Evolutionary conservation across 1,284 basidiomycete species (phyloP).

Genomic region (Phellopilus nigrolimitatus): DNA sequence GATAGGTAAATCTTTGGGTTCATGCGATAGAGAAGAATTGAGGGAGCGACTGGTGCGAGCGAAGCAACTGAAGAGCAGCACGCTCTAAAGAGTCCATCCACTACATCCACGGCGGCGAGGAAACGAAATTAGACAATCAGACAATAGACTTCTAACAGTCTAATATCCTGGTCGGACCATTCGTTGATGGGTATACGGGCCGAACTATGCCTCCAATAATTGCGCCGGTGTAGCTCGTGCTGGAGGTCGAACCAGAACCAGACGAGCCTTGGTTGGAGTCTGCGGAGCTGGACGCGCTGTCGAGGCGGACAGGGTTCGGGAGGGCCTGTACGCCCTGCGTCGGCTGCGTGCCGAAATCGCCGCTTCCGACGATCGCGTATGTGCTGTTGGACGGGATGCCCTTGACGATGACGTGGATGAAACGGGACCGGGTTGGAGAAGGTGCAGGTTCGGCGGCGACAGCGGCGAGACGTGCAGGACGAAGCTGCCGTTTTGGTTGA

Average conservation of each 20-base stretch:
- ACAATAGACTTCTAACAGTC: neutral
- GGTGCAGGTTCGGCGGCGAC: conserved; percentile 70
- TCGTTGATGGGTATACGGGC: conserved; percentile 15
- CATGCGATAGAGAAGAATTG: neutral
- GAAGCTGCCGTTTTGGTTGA: conserved; percentile 61
- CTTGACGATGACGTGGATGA: conserved; percentile 76
- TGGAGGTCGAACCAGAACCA: conserved; percentile 14
- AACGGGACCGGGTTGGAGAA: conserved; percentile 81
- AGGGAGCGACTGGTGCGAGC: neutral
- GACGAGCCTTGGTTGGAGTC: conserved; percentile 26
- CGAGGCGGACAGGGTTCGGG: conserved; percentile 44
- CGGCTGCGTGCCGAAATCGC: conserved; percentile 68
- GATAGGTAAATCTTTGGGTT: neutral
- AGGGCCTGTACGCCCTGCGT: conserved; percentile 41
- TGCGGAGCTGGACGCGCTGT: conserved; percentile 38
- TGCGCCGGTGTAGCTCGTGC: conserved; percentile 32
- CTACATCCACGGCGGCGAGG: too few species aligned
- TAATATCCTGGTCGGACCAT: conserved; percentile 12
- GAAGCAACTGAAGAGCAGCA: neutral
- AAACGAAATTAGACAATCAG: neutral
- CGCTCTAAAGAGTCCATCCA: neutral
- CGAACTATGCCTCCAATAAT: conserved; percentile 43
- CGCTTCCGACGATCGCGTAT: conserved; percentile 75
- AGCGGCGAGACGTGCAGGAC: conserved; percentile 46
- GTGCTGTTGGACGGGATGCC: conserved; percentile 81